Evolutionary conservation across 805 yeast genomes (phyloP).

Genomic region (Candida khao-thaluensis): DNA sequence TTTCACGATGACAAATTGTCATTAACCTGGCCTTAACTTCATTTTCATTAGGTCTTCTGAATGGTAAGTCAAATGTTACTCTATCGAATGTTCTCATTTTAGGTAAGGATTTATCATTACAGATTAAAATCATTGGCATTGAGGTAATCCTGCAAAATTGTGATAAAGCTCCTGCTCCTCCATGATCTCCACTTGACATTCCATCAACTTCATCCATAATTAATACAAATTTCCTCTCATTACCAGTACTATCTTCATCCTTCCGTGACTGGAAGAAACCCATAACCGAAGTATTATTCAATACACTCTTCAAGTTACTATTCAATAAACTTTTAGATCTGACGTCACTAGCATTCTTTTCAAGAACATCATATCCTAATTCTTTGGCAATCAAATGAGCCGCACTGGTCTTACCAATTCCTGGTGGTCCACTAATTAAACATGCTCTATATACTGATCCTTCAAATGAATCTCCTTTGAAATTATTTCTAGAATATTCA

Average conservation of each 20-base stretch:
- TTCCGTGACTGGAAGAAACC: slow-evolving; percentile 61
- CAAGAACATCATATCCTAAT: slow-evolving; percentile 71
- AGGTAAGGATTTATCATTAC: slow-evolving; percentile 89
- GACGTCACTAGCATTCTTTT: slow-evolving; percentile 85
- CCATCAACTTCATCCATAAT: slow-evolving; percentile 99
- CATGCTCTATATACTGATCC: slow-evolving; percentile 76
- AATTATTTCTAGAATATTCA: slow-evolving; percentile 50
- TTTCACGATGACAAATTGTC: slow-evolving; percentile 88
- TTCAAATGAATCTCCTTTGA: slow-evolving; percentile 57
- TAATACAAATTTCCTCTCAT: slow-evolving; percentile 65
- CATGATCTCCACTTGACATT: slow-evolving; percentile 98
- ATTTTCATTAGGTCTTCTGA: slow-evolving; percentile 83
- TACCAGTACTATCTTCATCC: slow-evolving; percentile 22
- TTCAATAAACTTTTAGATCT: slow-evolving; percentile 79
- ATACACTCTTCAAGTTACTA: slow-evolving; percentile 62
- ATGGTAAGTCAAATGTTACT: slow-evolving; percentile 73
- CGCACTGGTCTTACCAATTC: slow-evolving; percentile 81
- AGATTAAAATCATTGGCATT: slow-evolving; percentile 88
- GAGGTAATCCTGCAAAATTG: slow-evolving; percentile 79
- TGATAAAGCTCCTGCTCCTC: slow-evolving; percentile 95
- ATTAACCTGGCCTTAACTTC: slow-evolving; percentile 80
- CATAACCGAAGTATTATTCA: slow-evolving; percentile 78
- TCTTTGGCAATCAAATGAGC: slow-evolving; percentile 72
- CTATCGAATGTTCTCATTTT: slow-evolving; percentile 96
- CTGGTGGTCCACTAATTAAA: slow-evolving; percentile 84